A percentile compares a stretch with the other conserved stretches of the same genome.
phyloP scores from a whole-genome alignment of 1,284 basidiomycete species.

The Bjerkandera adusta region DNA sequence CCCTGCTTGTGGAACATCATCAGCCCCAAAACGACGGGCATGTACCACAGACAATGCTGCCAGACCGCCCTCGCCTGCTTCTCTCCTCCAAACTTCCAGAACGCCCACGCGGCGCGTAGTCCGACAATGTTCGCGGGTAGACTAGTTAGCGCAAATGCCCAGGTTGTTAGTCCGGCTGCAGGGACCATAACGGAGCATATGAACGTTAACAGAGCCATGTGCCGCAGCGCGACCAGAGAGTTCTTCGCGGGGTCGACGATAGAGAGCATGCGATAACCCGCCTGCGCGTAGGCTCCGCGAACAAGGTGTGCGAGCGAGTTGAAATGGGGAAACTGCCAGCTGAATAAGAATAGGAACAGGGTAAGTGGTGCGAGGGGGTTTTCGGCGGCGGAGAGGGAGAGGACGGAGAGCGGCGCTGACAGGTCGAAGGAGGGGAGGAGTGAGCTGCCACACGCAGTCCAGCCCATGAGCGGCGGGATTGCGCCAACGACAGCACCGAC shows the following conservation, averaged over 20 bases:
- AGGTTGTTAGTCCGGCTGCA: constrained; percentile 84
- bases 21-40: constrained; percentile 87
- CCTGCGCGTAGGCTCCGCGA: constrained; percentile 87
- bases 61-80: constrained; percentile 80
- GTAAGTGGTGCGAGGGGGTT: constrained; percentile 78
- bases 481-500: constrained; percentile 91
- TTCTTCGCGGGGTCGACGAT: constrained; percentile 83
- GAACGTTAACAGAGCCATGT: constrained; percentile 78
- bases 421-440: constrained; percentile 58
- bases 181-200: constrained; percentile 84
- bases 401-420: constrained; percentile 26
- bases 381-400: constrained; percentile 53
- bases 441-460: constrained; percentile 90
- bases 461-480: constrained; percentile 96
- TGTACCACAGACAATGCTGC: constrained; percentile 86
- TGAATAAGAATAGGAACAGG: constrained; percentile 83
- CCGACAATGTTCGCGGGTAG: constrained; percentile 78
- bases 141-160: constrained; percentile 81
- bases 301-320: constrained; percentile 91
- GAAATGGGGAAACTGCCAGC: constrained; percentile 99
- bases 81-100: constrained; percentile 77
- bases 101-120: constrained; percentile 68
- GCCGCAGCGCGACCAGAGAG: constrained; percentile 82
- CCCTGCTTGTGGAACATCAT: constrained; percentile 95
- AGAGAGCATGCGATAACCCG: constrained; percentile 93